Percentiles rank a stretch among this genome's conserved stretches.
These are phyloP conservation scores for Daedaleopsis nitida DNA, from an alignment of 768 basidiomycete species.

Conservation along the genomic window DNA sequence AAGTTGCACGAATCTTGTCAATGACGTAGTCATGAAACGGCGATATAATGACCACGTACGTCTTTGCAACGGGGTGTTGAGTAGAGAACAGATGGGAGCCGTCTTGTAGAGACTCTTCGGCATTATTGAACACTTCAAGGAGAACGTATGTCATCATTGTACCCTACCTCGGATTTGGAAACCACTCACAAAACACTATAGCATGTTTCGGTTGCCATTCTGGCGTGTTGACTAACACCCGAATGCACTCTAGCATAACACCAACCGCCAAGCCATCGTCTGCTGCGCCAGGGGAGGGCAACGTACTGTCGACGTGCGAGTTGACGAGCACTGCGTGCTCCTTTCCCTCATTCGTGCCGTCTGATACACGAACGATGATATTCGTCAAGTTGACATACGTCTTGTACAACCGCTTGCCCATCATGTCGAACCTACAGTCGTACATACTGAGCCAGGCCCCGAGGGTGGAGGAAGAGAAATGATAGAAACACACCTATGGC, in stretches of 20 bases:
- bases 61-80: constrained; percentile 73
- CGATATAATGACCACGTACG: constrained; percentile 46
- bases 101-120: constrained; percentile 94
- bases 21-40: neutral
- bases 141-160: neutral
- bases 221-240: constrained; percentile 72
- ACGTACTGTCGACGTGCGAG: constrained; percentile 85
- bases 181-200: constrained; percentile 75
- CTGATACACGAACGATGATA: constrained; percentile 83
- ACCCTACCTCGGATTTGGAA: neutral
- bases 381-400: constrained; percentile 88
- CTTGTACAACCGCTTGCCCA: constrained; percentile 81
- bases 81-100: constrained; percentile 93
- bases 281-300: constrained; percentile 86
- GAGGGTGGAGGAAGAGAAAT: neutral
- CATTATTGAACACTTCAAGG: constrained; percentile 89
- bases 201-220: constrained; percentile 75
- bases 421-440: constrained; percentile 82
- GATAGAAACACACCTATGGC: constrained; percentile 65
- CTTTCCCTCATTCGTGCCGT: constrained; percentile 71
- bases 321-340: constrained; percentile 87
- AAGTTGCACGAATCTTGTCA: neutral
- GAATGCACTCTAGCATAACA: constrained; percentile 86
- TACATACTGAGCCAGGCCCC: neutral
- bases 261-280: constrained; percentile 90